Conservation (phyloP, 768 basidiomycete species). For the Naganishia vishniacii region DNA sequence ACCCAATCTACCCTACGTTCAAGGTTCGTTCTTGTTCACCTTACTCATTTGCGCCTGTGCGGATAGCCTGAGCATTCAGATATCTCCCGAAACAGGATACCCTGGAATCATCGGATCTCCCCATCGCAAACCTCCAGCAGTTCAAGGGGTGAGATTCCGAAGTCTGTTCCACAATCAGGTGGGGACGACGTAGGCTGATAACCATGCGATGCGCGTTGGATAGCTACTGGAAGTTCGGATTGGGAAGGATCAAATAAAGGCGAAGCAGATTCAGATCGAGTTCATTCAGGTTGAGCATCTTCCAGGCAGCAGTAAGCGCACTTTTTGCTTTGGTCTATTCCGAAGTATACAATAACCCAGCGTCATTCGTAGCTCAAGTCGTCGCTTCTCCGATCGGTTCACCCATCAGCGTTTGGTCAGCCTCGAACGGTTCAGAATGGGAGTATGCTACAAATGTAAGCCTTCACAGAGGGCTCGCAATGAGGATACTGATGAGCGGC, state of each 20-base stretch:
- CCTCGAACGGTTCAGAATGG: slow-evolving; percentile 62
- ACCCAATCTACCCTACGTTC: slow-evolving; percentile 39
- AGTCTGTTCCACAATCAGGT: neutral
- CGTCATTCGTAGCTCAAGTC: slow-evolving; percentile 10
- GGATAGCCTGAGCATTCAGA: no score
- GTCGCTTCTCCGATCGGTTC: slow-evolving; percentile 49
- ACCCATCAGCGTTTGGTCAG: slow-evolving; percentile 76
- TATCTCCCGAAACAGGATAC: slow-evolving; percentile 23
- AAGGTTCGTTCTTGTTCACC: neutral
- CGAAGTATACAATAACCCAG: slow-evolving; percentile 29
- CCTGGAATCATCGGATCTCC: slow-evolving; percentile 42
- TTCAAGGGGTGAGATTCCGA: slow-evolving; percentile 35
- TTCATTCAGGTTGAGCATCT: slow-evolving; percentile 78
- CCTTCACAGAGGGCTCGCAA: slow-evolving; percentile 11
- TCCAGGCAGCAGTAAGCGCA: slow-evolving; percentile 57
- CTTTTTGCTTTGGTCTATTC: neutral
- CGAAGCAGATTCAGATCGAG: slow-evolving; percentile 87
- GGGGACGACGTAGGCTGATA: neutral
- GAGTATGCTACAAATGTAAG: slow-evolving; percentile 62
- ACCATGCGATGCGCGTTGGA: neutral
- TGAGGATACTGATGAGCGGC: slow-evolving; percentile 5
- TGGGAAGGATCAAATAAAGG: slow-evolving; percentile 65
- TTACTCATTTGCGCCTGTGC: no score
- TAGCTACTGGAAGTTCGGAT: slow-evolving; percentile 67
- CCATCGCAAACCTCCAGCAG: slow-evolving; percentile 36